These are phyloP conservation scores for Ascobolus immersus DNA, from an alignment of 495 filamentous ascomycete genomes.

Conservation along the genomic window DNA sequence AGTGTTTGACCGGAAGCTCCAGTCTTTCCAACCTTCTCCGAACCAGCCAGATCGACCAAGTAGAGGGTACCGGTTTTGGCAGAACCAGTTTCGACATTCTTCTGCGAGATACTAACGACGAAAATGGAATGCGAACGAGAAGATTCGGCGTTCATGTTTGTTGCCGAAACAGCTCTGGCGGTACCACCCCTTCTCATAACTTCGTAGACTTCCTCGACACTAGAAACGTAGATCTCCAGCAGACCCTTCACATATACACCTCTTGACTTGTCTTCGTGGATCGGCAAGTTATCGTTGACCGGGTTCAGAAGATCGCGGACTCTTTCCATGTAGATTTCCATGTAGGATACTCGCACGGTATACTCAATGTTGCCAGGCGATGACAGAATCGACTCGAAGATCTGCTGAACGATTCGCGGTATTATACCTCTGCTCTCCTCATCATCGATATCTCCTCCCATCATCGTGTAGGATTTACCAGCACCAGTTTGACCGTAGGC, in stretches of 20 bases:
- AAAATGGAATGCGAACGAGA: slow-evolving; percentile 97
- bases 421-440: slow-evolving; percentile 76
- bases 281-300: slow-evolving; percentile 81
- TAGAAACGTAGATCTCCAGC: slow-evolving; percentile 83
- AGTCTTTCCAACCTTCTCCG: slow-evolving; percentile 96
- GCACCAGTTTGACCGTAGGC: slow-evolving; percentile 97
- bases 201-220: slow-evolving; percentile 85
- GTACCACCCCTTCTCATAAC: slow-evolving; percentile 83
- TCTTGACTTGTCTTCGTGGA: slow-evolving; percentile 88
- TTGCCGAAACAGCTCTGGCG: slow-evolving; percentile 80
- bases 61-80: slow-evolving; percentile 91
- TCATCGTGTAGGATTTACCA: slow-evolving; percentile 98
- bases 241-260: slow-evolving; percentile 95
- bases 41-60: slow-evolving; percentile 90
- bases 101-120: slow-evolving; percentile 88
- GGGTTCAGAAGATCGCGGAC: slow-evolving; percentile 83
- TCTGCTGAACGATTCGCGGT: slow-evolving; percentile 90
- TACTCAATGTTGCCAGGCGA: slow-evolving; percentile 91
- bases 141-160: slow-evolving; percentile 98
- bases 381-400: slow-evolving; percentile 77
- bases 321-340: slow-evolving; percentile 99
- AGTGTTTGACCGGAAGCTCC: slow-evolving; percentile 92
- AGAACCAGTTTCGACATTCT: slow-evolving; percentile 91
- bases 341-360: slow-evolving; percentile 90
- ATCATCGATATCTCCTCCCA: slow-evolving; percentile 90